Percentiles rank a stretch among this genome's conserved stretches.
phyloP scores from a whole-genome alignment of 2,329 filamentous ascomycete genomes.

The Fusarium nisikadoi region DNA sequence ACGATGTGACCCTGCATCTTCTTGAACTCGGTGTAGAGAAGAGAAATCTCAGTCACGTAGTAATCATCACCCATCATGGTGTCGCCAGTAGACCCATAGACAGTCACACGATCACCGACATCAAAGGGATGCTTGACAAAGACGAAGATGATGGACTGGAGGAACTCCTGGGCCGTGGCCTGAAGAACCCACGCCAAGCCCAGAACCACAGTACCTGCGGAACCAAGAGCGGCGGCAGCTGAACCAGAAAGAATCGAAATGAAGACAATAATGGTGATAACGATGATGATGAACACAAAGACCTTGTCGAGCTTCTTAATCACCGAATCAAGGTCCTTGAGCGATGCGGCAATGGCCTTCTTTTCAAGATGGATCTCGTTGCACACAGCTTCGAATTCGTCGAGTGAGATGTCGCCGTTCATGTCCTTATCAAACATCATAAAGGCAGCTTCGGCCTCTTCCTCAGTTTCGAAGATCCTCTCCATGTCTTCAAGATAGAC shows the following conservation, averaged over 20 bases:
- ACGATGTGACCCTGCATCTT: constrained; percentile 98
- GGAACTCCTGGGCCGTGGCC: constrained; percentile 91
- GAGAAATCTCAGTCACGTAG: constrained; percentile 92
- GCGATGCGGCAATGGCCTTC: constrained; percentile 92
- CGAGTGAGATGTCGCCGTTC: constrained; percentile 96
- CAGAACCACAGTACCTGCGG: constrained; percentile 86
- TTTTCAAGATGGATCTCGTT: constrained; percentile 95
- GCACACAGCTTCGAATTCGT: constrained; percentile 91
- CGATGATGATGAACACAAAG: constrained; percentile 84
- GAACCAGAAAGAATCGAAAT: constrained; percentile 90
- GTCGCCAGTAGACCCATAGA: constrained; percentile 91
- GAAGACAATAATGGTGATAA: constrained; percentile 87
- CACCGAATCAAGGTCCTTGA: constrained; percentile 95
- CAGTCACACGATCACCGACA: constrained; percentile 89
- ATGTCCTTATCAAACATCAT: constrained; percentile 95
- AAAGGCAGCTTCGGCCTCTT: constrained; percentile 91
- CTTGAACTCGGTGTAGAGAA: constrained; percentile 97
- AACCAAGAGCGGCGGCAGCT: constrained; percentile 90
- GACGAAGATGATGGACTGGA: constrained; percentile 94
- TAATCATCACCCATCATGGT: constrained; percentile 86
- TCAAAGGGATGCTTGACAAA: constrained; percentile 98
- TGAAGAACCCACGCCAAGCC: constrained; percentile 94
- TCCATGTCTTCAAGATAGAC: constrained; percentile 82
- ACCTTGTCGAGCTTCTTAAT: constrained; percentile 90
- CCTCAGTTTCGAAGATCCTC: constrained; percentile 80